Evolutionary conservation across 2,329 filamentous ascomycete species (phyloP).

Genomic region (Pestalotiopsis sp.): DNA sequence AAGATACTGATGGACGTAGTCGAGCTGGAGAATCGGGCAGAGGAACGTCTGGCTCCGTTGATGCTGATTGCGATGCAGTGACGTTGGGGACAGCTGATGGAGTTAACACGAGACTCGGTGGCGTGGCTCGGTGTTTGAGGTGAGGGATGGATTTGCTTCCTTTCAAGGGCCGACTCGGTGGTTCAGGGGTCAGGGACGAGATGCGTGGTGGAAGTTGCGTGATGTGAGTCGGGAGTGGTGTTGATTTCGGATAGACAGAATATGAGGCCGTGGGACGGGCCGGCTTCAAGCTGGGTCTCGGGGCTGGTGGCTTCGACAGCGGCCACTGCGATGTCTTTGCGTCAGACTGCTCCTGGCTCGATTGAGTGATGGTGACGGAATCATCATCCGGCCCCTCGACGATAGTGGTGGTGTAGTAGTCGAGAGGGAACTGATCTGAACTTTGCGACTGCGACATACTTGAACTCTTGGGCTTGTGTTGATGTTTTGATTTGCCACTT

Average conservation of each 20-base stretch:
- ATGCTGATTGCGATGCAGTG: constrained; percentile 15
- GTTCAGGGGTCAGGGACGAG: constrained; percentile 27
- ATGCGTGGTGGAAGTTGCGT: constrained; percentile 36
- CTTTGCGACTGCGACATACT: not conserved
- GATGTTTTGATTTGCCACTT: constrained; percentile 4
- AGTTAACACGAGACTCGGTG: not conserved
- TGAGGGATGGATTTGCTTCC: constrained; percentile 26
- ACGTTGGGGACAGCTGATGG: constrained; percentile 2
- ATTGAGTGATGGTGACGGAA: constrained; percentile 25
- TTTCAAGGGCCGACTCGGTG: constrained; percentile 19
- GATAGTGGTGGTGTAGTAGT: constrained; percentile 14
- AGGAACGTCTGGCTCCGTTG: constrained; percentile 23
- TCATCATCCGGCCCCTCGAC: constrained; percentile 23
- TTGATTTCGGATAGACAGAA: constrained; percentile 45
- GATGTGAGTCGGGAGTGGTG: constrained; percentile 16
- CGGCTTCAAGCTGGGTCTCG: constrained; percentile 14
- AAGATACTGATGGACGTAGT: constrained; percentile 26
- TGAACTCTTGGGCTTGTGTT: constrained; percentile 8
- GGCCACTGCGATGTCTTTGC: constrained; percentile 14
- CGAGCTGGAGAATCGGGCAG: constrained; percentile 23
- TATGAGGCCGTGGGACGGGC: constrained; percentile 31
- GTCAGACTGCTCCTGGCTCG: constrained; percentile 13
- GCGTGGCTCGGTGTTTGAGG: constrained; percentile 15
- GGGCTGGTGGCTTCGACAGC: constrained; percentile 11
- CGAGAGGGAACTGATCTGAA: constrained; percentile 22